These are phyloP conservation scores for Myriosclerotinia curreyana DNA, from an alignment of 2,329 filamentous ascomycete species.

Conservation along the genomic window DNA sequence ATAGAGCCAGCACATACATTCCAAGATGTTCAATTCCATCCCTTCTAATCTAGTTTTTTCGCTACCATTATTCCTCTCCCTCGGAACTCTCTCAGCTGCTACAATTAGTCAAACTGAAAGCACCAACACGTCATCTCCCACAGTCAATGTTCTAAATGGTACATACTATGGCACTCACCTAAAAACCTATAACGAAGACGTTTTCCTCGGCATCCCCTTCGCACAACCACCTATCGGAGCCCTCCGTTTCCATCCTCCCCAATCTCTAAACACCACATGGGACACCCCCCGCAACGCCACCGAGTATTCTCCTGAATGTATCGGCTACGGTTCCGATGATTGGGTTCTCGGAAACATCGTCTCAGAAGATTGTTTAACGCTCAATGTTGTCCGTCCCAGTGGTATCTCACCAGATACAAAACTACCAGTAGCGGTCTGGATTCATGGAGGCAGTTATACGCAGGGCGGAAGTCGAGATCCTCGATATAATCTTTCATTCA, in stretches of 20 bases:
- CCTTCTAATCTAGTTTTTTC: neutral
- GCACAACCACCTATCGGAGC: constrained; percentile 23
- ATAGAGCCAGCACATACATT: too few species aligned
- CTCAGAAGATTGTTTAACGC: constrained; percentile 23
- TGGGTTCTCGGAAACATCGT: constrained; percentile 18
- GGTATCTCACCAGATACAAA: constrained; percentile 39
- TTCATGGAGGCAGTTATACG: constrained; percentile 43
- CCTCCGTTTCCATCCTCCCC: constrained; percentile 23
- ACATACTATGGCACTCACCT: constrained; percentile 27
- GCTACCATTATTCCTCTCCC: neutral
- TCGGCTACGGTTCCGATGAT: constrained; percentile 17
- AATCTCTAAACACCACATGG: constrained; percentile 23
- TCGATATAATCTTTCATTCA: constrained; percentile 57
- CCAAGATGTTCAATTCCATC: neutral
- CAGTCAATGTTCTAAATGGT: constrained; percentile 29
- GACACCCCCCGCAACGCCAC: constrained; percentile 21
- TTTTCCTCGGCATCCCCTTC: constrained; percentile 30
- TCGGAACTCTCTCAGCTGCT: neutral
- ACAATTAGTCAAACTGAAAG: neutral
- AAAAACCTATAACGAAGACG: constrained; percentile 26
- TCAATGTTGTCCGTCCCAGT: constrained; percentile 41
- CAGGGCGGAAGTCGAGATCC: constrained; percentile 44
- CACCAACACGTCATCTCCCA: constrained; percentile 21
- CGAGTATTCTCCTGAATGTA: constrained; percentile 33
- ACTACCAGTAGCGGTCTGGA: constrained; percentile 54